phyloP scores from a whole-genome alignment of 2,329 filamentous ascomycete genomes.

The Colletotrichum simmondsii region DNA sequence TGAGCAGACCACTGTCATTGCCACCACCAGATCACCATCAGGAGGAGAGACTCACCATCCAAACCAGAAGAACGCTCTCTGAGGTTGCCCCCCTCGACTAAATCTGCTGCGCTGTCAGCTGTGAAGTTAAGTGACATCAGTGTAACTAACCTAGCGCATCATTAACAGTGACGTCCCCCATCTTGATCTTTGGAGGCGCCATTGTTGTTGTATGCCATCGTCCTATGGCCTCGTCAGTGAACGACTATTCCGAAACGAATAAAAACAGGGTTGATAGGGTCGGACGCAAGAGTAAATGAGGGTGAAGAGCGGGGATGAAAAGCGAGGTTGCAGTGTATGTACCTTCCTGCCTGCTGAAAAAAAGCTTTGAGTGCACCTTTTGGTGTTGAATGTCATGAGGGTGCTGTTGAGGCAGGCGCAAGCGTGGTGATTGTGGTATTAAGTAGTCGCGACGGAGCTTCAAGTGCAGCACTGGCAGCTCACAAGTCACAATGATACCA shows the following conservation, averaged over 20 bases:
- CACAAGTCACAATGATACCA: neutral
- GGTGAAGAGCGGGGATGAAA: too few species aligned
- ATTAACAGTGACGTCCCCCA: constrained; percentile 30
- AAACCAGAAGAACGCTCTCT: constrained; percentile 53
- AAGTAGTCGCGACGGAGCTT: neutral
- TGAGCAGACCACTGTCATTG: neutral
- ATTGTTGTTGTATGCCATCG: constrained; percentile 6
- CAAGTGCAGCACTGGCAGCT: neutral
- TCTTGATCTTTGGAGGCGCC: constrained; percentile 29
- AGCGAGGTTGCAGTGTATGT: neutral
- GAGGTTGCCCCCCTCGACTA: constrained; percentile 41
- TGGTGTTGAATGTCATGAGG: neutral
- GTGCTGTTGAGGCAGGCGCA: neutral
- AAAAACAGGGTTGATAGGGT: neutral
- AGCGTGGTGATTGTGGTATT: neutral
- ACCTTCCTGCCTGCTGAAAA: neutral
- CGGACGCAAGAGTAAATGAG: too few species aligned
- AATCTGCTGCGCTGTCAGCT: constrained; percentile 39
- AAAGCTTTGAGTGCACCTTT: neutral
- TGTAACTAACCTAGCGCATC: constrained; percentile 27
- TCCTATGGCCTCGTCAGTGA: neutral
- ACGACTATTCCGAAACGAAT: neutral
- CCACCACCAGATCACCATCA: too few species aligned
- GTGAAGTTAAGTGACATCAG: too few species aligned
- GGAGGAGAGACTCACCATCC: constrained; percentile 47